Conservation (phyloP, 2,329 filamentous ascomycete genomes). For the Pseudogymnoascus sp. region DNA sequence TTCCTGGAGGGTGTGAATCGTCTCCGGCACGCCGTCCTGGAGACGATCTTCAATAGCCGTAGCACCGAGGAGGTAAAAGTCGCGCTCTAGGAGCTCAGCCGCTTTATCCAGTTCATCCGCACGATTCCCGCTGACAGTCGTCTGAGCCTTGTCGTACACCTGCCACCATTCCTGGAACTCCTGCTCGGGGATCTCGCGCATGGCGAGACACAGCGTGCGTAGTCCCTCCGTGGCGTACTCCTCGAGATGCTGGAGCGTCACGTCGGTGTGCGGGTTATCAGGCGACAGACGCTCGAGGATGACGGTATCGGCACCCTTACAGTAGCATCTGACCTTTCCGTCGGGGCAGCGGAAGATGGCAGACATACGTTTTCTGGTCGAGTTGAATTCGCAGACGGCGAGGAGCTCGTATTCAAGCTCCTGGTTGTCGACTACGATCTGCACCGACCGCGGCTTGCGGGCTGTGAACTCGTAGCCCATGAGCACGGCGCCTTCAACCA, state of each 20-base stretch:
- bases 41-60: constrained; percentile 96
- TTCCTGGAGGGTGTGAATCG: constrained; percentile 92
- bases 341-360: constrained; percentile 94
- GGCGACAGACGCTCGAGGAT: constrained; percentile 83
- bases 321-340: constrained; percentile 88
- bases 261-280: constrained; percentile 78
- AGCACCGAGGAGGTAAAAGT: constrained; percentile 83
- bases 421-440: constrained; percentile 66
- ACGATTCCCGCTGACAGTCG: constrained; percentile 85
- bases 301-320: constrained; percentile 95
- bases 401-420: constrained; percentile 81
- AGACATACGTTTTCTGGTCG: constrained; percentile 94
- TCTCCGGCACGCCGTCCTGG: constrained; percentile 95
- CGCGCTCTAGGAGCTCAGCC: constrained; percentile 87
- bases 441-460: constrained; percentile 80
- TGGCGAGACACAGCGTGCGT: constrained; percentile 86
- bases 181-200: constrained; percentile 84
- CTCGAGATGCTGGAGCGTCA: constrained; percentile 90
- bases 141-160: constrained; percentile 80
- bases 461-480: constrained; percentile 88
- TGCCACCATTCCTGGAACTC: constrained; percentile 84
- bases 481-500: constrained; percentile 80
- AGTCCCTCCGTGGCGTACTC: constrained; percentile 96
- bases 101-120: constrained; percentile 96
- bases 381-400: constrained; percentile 99